Evolutionary conservation across 2,329 filamentous ascomycete species (phyloP), one percentile per base, ranked within the genome.

Genomic region (Arthrobotrys iridis): DNA sequence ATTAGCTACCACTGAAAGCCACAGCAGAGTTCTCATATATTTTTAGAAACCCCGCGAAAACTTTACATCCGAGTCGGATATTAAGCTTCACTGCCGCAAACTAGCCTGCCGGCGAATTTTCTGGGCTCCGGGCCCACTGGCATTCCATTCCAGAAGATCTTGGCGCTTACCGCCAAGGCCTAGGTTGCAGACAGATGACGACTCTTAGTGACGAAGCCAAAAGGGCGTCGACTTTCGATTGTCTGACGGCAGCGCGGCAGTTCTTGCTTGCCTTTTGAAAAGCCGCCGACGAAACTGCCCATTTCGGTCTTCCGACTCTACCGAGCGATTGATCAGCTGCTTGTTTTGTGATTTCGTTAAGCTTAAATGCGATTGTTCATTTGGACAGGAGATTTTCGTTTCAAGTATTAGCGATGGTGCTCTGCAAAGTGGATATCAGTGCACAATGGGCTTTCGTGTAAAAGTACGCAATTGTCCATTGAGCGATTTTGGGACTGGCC

Each of bases 181-280:
- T 63, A 74, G 70, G 70, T 74, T 67, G 70, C 70, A 74, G 62
- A 62, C 45, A 18, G 70, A 74, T 74, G 70, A 74, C 70, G 70
- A 74, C 33, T 65, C 11, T 41, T 24, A 74, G 70, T 74, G 70
- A 74, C 70, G 70, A 74, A 22, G 62, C 70, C 62, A 52, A 63
- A 73, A 67, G 43, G 70, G 70, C 62, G 62, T 67, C 46, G 43
- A 52, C 33, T 10, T 55, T 45, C 30, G 37, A 55, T 37, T 30
- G 35, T 55, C 28, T 55, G 50, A 40, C 20, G 28, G 22, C 46
- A 22, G 45, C 40, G 70, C 62, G 70, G 62, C 45, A 74, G 62
- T 52, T 74, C 30, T 46, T 52, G 22, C 30, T 46, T 37, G 57
- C 66, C 48, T 59, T 46, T 24, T 13, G 48, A n/a, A 57, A 66